phyloP scores from a whole-genome alignment of 2,329 filamentous ascomycete genomes.

The Verticillium isaacii region DNA sequence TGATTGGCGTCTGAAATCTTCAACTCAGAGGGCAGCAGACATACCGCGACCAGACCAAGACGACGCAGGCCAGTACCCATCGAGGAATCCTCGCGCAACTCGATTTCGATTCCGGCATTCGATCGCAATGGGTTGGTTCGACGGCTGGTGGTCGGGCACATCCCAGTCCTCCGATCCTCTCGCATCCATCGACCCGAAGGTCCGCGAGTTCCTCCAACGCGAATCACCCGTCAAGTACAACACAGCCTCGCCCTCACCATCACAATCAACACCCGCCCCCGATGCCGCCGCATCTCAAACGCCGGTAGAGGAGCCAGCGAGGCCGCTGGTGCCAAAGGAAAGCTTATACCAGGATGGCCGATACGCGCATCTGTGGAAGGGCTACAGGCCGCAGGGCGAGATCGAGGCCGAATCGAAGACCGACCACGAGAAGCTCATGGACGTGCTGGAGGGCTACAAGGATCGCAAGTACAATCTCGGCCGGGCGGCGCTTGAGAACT shows the following conservation, averaged over 20 bases:
- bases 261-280: background rate
- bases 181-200: constrained; percentile 72
- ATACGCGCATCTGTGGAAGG: constrained; percentile 87
- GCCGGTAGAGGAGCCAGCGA: constrained; percentile 1
- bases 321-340: constrained; percentile 36
- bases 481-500: constrained; percentile 85
- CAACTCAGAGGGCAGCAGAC: background rate
- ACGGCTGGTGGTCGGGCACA: constrained; percentile 44
- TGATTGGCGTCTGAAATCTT: background rate
- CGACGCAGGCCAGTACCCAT: background rate
- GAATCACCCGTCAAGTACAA: constrained; percentile 72
- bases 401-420: constrained; percentile 66
- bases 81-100: background rate
- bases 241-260: constrained; percentile 2
- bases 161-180: constrained; percentile 52
- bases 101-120: background rate
- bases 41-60: background rate
- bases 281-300: constrained; percentile 1
- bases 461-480: constrained; percentile 74
- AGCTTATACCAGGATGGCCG: constrained; percentile 57
- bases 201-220: constrained; percentile 79
- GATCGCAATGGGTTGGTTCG: constrained; percentile 51
- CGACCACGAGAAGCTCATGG: constrained; percentile 74
- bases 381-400: constrained; percentile 69
- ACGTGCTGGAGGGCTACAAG: constrained; percentile 81